phyloP scores from a whole-genome alignment of 441 rosid species.

The Pelargonium fulgidum region DNA sequence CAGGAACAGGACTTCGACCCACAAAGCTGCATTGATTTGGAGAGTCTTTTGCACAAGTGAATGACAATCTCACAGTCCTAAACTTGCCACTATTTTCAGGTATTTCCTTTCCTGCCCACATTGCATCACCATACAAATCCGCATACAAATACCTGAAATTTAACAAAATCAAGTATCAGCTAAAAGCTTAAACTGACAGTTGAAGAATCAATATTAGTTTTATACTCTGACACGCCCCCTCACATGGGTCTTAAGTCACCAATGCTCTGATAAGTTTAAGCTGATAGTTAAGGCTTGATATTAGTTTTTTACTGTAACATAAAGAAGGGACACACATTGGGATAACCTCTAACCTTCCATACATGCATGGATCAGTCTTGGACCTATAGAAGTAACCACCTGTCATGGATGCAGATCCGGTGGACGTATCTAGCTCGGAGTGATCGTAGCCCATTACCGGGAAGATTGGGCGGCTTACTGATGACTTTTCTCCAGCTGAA shows the following conservation, averaged over 20 bases:
- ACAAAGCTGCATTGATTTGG: constrained; percentile 8
- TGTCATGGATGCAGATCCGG: constrained; percentile 18
- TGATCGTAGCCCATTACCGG: constrained; percentile 23
- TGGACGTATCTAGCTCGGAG: constrained; percentile 11
- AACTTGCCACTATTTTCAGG: constrained; percentile 19
- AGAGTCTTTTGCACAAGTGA: constrained; percentile 14
- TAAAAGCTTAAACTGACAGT: neutral
- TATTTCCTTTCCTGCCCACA: constrained; percentile 17
- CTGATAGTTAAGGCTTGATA: no score
- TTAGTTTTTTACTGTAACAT: no score
- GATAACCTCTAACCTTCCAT: constrained; percentile 14
- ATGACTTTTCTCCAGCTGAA: constrained; percentile 11
- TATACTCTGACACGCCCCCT: no score
- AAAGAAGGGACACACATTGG: neutral
- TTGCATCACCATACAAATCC: constrained; percentile 16
- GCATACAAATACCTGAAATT: constrained; percentile 19
- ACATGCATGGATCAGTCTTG: constrained; percentile 16
- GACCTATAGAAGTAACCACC: constrained; percentile 22
- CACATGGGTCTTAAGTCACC: no score
- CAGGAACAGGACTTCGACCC: constrained; percentile 1
- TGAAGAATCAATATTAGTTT: neutral
- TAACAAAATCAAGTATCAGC: neutral
- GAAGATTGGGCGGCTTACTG: constrained; percentile 5
- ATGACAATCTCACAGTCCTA: constrained; percentile 1
- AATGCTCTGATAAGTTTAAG: no score